phyloP scores from a whole-genome alignment of 768 basidiomycete genomes.

The Kwoniella dejecticola region DNA sequence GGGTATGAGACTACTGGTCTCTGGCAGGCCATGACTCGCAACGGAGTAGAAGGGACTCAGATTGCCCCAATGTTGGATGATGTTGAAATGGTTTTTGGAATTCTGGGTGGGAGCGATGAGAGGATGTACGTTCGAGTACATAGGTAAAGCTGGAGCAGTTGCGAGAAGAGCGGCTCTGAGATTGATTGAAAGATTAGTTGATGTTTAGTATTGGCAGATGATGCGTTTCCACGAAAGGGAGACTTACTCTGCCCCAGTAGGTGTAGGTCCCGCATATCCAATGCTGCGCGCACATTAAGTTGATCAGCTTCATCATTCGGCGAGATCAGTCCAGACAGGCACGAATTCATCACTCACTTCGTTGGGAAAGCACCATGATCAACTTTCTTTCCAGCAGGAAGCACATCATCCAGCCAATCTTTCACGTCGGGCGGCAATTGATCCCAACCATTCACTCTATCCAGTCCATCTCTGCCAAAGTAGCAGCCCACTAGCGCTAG shows the following conservation, averaged over 20 bases:
- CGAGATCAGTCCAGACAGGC: too few relatives aligned
- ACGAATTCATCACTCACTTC: constrained; percentile 34
- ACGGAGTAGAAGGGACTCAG: constrained; percentile 53
- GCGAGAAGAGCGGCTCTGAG: constrained; percentile 44
- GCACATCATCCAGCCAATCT: constrained; percentile 40
- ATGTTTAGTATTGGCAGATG: too few relatives aligned
- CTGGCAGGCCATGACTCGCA: constrained; percentile 46
- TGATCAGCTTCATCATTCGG: background rate
- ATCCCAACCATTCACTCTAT: constrained; percentile 35
- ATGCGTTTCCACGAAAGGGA: background rate
- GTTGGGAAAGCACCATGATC: constrained; percentile 49
- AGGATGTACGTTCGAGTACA: constrained; percentile 44
- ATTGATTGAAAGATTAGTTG: background rate
- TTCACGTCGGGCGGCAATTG: constrained; percentile 40
- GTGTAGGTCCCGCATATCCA: constrained; percentile 54
- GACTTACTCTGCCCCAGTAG: constrained; percentile 51
- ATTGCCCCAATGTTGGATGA: constrained; percentile 54
- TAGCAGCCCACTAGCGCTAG: constrained; percentile 34
- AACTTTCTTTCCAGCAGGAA: constrained; percentile 5
- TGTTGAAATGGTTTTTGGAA: constrained; percentile 37
- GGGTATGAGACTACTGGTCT: constrained; percentile 44
- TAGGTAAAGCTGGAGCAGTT: constrained; percentile 47
- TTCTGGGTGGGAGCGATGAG: constrained; percentile 35
- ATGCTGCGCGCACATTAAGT: constrained; percentile 28
- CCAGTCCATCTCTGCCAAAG: constrained; percentile 28